phyloP scores from a whole-genome alignment of 2,329 filamentous ascomycete species.

The Coniochaeta sp. region DNA sequence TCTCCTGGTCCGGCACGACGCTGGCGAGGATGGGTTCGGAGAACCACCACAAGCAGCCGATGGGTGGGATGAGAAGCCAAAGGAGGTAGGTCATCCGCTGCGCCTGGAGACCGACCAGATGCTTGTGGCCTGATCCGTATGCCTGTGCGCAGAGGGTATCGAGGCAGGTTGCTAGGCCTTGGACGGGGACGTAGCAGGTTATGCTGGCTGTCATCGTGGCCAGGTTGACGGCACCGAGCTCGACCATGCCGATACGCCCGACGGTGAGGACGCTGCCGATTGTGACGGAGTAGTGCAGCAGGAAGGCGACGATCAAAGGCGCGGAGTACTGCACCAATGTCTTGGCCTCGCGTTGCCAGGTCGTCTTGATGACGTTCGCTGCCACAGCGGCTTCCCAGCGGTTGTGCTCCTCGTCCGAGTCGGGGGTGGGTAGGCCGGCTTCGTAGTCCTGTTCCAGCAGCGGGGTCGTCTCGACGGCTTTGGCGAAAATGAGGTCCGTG shows the following conservation, averaged over 20 bases:
- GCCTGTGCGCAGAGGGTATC: slow-evolving; percentile 70
- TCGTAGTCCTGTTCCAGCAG: background rate
- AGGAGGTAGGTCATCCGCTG: slow-evolving; percentile 68
- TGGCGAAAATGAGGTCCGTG: background rate
- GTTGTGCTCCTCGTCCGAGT: slow-evolving; percentile 41
- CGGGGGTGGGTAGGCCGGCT: slow-evolving; percentile 5
- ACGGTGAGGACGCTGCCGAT: slow-evolving; percentile 53
- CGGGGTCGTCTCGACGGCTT: background rate
- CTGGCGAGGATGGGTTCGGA: slow-evolving; percentile 49
- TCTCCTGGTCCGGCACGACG: slow-evolving; percentile 36
- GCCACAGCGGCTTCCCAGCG: slow-evolving; percentile 62
- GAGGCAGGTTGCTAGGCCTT: slow-evolving; percentile 61
- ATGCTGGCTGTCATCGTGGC: slow-evolving; percentile 58
- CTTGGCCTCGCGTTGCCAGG: slow-evolving; percentile 47
- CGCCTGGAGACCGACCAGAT: slow-evolving; percentile 63
- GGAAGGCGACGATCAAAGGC: slow-evolving; percentile 26
- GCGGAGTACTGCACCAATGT: slow-evolving; percentile 42
- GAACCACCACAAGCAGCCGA: slow-evolving; percentile 56
- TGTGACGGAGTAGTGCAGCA: slow-evolving; percentile 53
- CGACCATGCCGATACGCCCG: slow-evolving; percentile 48
- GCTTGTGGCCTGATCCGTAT: slow-evolving; percentile 62
- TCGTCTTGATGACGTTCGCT: slow-evolving; percentile 58
- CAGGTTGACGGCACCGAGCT: slow-evolving; percentile 48
- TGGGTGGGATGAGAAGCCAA: slow-evolving; percentile 58
- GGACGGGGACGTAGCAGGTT: slow-evolving; percentile 52